Conservation (phyloP, 306 rosid species). For the Ceratonia siliqua region DNA sequence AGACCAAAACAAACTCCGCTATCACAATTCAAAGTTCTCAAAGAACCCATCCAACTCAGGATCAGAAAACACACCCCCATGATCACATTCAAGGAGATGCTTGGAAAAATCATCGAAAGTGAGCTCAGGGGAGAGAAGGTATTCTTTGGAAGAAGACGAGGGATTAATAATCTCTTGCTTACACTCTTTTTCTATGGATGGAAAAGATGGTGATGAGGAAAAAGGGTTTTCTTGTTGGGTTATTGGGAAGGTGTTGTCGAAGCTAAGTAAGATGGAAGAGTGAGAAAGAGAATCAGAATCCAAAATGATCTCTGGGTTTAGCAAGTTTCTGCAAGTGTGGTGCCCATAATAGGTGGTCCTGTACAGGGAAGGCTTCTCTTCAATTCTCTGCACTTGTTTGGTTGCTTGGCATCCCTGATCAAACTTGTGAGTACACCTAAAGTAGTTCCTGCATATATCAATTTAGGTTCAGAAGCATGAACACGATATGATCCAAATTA, state of each 20-base stretch:
- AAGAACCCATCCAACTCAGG: conserved; percentile 15
- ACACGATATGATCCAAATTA: too few relatives aligned
- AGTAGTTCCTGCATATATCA: conserved; percentile 58
- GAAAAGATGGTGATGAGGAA: conserved; percentile 28
- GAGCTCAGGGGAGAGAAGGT: conserved; percentile 35
- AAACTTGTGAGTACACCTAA: conserved; percentile 70
- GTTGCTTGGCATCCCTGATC: conserved; percentile 73
- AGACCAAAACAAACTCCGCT: background rate
- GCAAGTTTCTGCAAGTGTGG: conserved; percentile 56
- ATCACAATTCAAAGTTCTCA: background rate
- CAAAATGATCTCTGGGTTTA: conserved; percentile 47
- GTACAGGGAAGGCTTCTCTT: conserved; percentile 49
- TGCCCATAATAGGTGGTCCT: conserved; percentile 54
- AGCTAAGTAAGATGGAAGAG: conserved; percentile 45
- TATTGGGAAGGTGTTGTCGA: conserved; percentile 43
- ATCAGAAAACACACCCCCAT: conserved; percentile 19
- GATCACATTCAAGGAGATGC: conserved; percentile 20
- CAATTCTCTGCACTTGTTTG: conserved; percentile 71
- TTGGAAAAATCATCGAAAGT: conserved; percentile 29
- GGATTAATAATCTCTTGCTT: conserved; percentile 31
- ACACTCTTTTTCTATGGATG: conserved; percentile 25
- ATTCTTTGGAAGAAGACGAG: conserved; percentile 37
- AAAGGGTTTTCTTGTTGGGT: conserved; percentile 24
- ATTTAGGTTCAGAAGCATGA: conserved; percentile 24
- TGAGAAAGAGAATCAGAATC: conserved; percentile 35